A percentile compares a stretch with the other conserved stretches of the same genome.
Evolutionary conservation across 129 eudicot genomes (phyloP).

Genomic region (Chrysanthemum lavandulifolium): DNA sequence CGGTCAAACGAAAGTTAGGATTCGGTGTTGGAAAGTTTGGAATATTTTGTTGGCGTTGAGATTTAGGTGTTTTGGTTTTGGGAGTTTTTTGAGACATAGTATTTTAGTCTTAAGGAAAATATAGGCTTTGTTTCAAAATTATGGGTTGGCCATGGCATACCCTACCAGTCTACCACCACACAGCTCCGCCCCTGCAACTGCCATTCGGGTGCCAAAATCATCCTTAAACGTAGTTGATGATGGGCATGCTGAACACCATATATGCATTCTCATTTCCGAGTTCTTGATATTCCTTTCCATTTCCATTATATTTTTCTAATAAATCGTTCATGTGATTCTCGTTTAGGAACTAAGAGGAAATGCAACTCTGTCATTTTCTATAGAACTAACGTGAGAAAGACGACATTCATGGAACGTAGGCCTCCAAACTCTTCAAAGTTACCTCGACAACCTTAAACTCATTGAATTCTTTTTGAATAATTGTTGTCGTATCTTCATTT

Average conservation of each 20-base stretch:
- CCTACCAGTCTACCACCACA: too few relatives aligned
- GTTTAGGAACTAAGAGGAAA: conserved; percentile 76
- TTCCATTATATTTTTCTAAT: conserved; percentile 51
- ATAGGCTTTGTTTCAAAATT: too few relatives aligned
- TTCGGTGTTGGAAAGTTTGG: too few relatives aligned
- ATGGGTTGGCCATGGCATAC: too few relatives aligned
- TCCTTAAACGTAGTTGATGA: conserved; percentile 15
- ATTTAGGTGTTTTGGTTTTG: too few relatives aligned
- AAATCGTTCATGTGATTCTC: neutral
- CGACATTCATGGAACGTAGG: conserved; percentile 54
- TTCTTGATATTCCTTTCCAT: neutral
- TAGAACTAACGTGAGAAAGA: conserved; percentile 84
- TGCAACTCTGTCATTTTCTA: conserved; percentile 80
- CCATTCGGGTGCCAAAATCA: conserved; percentile 78
- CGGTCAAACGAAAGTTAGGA: too few relatives aligned
- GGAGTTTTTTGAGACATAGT: too few relatives aligned
- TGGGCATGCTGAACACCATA: conserved; percentile 57
- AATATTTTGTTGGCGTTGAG: too few relatives aligned
- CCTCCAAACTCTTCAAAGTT: conserved; percentile 86
- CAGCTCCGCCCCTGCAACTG: conserved; percentile 37
- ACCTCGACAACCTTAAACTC: conserved; percentile 63
- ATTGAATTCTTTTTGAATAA: neutral
- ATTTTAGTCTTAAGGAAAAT: too few relatives aligned
- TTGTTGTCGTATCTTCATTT: neutral
- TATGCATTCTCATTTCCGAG: conserved; percentile 36